Evolutionary conservation across 345 rosid species (phyloP).

Genomic region (Mangifera indica): DNA sequence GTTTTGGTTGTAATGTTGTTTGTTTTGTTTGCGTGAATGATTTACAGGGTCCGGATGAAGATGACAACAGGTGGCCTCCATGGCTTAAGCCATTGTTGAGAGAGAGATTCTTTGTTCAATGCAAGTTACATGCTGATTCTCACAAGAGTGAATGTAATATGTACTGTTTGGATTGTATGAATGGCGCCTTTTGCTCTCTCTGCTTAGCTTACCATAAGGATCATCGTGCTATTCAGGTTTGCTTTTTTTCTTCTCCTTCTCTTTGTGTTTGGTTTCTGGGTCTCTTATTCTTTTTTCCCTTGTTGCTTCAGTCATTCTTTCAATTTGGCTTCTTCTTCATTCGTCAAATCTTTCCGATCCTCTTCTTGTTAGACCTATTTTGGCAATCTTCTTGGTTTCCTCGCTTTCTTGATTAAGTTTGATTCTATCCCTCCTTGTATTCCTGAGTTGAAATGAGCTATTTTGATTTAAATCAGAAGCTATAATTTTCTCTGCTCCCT

Average conservation of each 20-base stretch:
- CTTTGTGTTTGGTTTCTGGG: slow-evolving; percentile 2
- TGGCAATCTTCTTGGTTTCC: slow-evolving; percentile 11
- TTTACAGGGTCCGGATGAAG: slow-evolving; percentile 67
- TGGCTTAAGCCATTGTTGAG: slow-evolving; percentile 78
- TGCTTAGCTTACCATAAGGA: slow-evolving; percentile 75
- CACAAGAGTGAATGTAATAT: slow-evolving; percentile 96
- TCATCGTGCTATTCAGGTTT: slow-evolving; percentile 83
- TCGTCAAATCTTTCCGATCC: background rate
- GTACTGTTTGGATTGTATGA: slow-evolving; percentile 92
- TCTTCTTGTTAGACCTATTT: slow-evolving; percentile 4
- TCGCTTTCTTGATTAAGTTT: background rate
- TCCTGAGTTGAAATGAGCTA: background rate
- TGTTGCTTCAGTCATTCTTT: background rate
- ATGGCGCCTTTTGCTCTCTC: slow-evolving; percentile 76
- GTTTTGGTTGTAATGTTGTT: background rate
- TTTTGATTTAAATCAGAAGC: background rate
- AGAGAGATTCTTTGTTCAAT: slow-evolving; percentile 84
- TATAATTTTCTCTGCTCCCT: background rate
- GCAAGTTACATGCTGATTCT: slow-evolving; percentile 79
- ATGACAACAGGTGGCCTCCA: slow-evolving; percentile 67
- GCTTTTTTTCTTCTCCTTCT: background rate
- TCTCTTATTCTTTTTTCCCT: background rate
- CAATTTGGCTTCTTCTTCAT: slow-evolving; percentile 8
- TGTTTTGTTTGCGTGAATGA: background rate
- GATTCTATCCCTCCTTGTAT: background rate